Conservation (phyloP, 176 grass and related monocot species). For the Bonia amplexicaulis region DNA sequence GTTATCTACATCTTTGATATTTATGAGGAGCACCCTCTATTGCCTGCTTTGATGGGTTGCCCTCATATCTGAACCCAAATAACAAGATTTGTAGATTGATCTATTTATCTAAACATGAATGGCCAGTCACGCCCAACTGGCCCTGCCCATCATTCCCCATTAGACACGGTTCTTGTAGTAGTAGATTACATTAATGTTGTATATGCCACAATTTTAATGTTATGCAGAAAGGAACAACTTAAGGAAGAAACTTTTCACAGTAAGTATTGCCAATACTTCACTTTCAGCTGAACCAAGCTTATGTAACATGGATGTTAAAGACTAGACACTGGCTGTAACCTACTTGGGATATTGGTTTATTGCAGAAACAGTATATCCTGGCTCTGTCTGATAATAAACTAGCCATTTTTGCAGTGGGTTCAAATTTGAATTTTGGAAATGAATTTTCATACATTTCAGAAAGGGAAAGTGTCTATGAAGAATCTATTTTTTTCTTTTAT, state of each 20-base stretch:
- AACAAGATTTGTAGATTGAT: background rate
- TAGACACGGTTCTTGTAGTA: background rate
- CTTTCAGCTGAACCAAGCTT: background rate
- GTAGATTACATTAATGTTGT: background rate
- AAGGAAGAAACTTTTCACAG: background rate
- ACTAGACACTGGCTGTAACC: background rate
- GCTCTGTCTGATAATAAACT: background rate
- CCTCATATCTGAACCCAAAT: background rate
- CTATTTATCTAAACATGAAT: constrained; percentile 7
- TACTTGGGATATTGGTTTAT: background rate
- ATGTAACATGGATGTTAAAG: background rate
- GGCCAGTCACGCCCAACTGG: background rate
- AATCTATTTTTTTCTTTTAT: background rate
- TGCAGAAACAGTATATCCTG: background rate
- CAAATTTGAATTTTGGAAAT: background rate
- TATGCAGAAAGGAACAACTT: background rate
- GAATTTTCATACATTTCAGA: background rate
- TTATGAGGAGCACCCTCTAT: background rate
- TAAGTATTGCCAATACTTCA: background rate
- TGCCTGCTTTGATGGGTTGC: background rate
- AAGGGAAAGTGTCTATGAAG: background rate
- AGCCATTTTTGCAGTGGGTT: background rate
- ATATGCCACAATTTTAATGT: background rate
- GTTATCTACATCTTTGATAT: background rate
- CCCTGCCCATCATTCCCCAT: background rate